A percentile compares a stretch with the other conserved stretches of the same genome.
Conservation (phyloP, 768 basidiomycete species). For the Russula abietina region DNA sequence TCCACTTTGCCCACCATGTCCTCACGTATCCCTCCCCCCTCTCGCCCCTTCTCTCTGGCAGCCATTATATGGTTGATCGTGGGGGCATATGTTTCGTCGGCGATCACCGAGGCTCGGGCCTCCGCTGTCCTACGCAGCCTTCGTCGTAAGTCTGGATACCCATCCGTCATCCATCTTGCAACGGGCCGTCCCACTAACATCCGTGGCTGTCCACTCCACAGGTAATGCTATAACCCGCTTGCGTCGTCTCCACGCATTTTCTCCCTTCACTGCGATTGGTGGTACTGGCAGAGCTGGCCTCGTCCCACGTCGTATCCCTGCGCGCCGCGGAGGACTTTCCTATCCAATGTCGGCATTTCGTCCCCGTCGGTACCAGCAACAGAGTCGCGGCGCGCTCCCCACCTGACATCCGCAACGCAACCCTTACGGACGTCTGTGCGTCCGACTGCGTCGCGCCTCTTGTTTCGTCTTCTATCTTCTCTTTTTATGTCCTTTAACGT, state of each 20-base stretch:
- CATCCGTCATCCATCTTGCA: background rate
- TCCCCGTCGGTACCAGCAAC: background rate
- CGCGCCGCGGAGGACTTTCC: background rate
- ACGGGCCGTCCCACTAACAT: background rate
- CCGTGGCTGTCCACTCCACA: background rate
- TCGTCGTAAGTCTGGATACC: conserved; percentile 1
- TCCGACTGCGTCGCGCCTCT: too few species aligned
- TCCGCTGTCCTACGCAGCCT: background rate
- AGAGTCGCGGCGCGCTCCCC: background rate
- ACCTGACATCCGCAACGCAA: background rate
- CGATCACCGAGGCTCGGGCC: background rate
- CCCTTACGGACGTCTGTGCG: too few species aligned
- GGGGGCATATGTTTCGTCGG: background rate
- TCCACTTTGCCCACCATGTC: background rate
- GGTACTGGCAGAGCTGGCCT: background rate
- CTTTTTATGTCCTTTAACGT: too few species aligned
- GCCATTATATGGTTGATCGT: background rate
- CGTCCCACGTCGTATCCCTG: background rate
- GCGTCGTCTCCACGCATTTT: background rate
- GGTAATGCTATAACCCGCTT: background rate
- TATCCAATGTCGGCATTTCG: background rate
- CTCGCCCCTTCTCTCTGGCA: background rate
- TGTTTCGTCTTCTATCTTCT: too few species aligned
- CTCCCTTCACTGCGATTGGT: background rate
- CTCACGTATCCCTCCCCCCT: background rate